Base-by-base conservation (phyloP, 2,329 filamentous ascomycete genomes). In the Cladosporium halotolerans region DNA sequence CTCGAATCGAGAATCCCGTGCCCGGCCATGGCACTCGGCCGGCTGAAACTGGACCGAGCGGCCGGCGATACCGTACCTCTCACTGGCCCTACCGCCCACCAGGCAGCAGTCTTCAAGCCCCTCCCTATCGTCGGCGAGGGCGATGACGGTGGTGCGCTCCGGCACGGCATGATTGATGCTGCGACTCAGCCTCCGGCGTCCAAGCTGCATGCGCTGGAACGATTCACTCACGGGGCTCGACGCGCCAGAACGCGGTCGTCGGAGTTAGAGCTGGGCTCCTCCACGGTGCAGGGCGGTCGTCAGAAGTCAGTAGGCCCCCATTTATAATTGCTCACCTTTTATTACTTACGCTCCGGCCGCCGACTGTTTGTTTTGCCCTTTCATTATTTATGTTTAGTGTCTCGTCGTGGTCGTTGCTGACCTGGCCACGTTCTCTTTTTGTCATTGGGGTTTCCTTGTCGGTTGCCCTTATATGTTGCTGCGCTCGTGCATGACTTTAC, bases 111-210 rank as follows among this genome's bases (percentile, higher is more conserved):
- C 14, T 18, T 39, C 23, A 42, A 16, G 13, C 36, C 6, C n/a
- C 23, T 41, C 18, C 16, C 40, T 44, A 36, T 44, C 33, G 48
- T 51, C 48, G 48, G 48, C 40, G 40, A 51, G 16, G 32, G 32
- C 40, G 48, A 43, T 43, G 40, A 51, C 40, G 31, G 18, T 34
- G 31, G 47, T 19, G 23, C 9, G 23, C 23, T 28, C 23, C 23
- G 23, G 23, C 23, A 28, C 23, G 23, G 23, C 23, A 28, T 28
- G 23, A 28, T 28, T 28, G 23, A 5, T 28, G 39, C 47, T 23
- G 39, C 39, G 11, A 51, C 48, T 44, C 48, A 51, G 48, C 48
- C 48, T 51, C 48, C 48, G 9, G 36, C 40, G 31, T 44, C 40
- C 36, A 43, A 51, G 48, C n/a, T 51, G 48, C 40, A 51, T 44